Evolutionary conservation across 441 rosid genomes (phyloP), one percentile per base, ranked within the genome.

Genomic region (Populus hybrid): DNA sequence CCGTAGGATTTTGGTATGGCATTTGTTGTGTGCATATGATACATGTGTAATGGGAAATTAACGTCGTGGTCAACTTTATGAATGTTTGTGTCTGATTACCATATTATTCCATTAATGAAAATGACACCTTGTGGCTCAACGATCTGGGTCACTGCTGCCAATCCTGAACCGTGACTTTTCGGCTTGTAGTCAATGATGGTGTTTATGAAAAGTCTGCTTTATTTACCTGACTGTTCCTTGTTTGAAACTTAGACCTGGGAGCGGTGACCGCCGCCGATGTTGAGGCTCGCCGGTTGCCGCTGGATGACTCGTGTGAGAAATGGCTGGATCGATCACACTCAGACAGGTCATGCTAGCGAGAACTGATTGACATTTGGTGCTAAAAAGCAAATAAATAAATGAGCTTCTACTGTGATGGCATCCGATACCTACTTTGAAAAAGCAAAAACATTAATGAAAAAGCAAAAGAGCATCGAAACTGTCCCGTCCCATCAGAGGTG

Each of bases 341-440:
- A 11, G 50, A 40, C 50, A 10, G 50, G 50, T 10, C 50, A 40
- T 40, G 50, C 50, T 40, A 10, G 59, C 42, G 24, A n/a, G 59
- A 34, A 34, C 21, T 11, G 38, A 73, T 63, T 10, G 36, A 54
- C 67, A 14, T 10, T 28, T 36, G 57, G 3, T 46, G 57, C 57
- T 8, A 28, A 1, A 35, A n/a, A 1, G 50, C 36, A 40, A 40
- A 10, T 18, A 10, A 6, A n/a, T 59, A 28, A 57, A 73, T 73
- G 42, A 70, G 32, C 4, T 23, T 3, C 35, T 1, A 46, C 28
- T 11, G 64, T 30, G 11, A 3, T 50, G 30, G 66, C 42, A 75
- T 75, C 78, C 42, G 65, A 67, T 75, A 46, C 78, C 46, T 75
- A 30, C 34, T 67, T 74, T 46, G 8, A 32, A 61, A 75, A 67